Base-by-base conservation (phyloP, 495 filamentous ascomycete species). In the Terfezia claveryi region DNA sequence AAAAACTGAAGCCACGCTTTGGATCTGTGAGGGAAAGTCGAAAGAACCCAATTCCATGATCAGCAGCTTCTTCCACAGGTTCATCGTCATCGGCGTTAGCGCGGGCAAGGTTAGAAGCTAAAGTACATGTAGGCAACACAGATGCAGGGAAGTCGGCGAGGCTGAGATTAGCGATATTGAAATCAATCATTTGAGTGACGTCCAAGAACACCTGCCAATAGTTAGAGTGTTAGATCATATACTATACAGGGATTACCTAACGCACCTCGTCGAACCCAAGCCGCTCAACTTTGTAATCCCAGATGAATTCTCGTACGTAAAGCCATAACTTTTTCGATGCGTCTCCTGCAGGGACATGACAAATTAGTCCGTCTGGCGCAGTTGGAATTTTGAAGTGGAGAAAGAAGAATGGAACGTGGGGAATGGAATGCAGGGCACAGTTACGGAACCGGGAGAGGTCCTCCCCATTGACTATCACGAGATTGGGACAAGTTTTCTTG, bases 381-480 rank as follows among this genome's bases (percentile, higher is more conserved):
- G 27, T 32, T 32, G 27, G 27, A 32, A 32, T 32, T 32, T 32
- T 32, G 7, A 2, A 32, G 27, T 7, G 27, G 27, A 7, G 27
- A 32, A 32, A 32, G 20, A 20, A 20, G 20, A 20, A 20, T 1
- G 0, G 20, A 4, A 7, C 27, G 27, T n/a, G n/a, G n/a, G n/a
- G n/a, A 4, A 8, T 1, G 14, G 41, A 46, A 20, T 46, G 41
- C 12, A 46, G 17, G 17, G 17, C 12, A 20, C 41, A 14, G 1
- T 14, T 75, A 36, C 88, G 79, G 62, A 94, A 94, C 16, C 74
- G 77, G 14, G 85, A 80, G 55, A 95, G 70, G 61, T 96, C 86
- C 66, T 94, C 88, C 8, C 89, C 87, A 4, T 87, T 76, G 23
- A 87, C 76, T 49, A 94, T 79, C 51, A 92, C 77, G 32, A 94